These are phyloP conservation scores for Fusarium sp. DNA, from an alignment of 2,329 filamentous ascomycete genomes.

Conservation along the genomic window DNA sequence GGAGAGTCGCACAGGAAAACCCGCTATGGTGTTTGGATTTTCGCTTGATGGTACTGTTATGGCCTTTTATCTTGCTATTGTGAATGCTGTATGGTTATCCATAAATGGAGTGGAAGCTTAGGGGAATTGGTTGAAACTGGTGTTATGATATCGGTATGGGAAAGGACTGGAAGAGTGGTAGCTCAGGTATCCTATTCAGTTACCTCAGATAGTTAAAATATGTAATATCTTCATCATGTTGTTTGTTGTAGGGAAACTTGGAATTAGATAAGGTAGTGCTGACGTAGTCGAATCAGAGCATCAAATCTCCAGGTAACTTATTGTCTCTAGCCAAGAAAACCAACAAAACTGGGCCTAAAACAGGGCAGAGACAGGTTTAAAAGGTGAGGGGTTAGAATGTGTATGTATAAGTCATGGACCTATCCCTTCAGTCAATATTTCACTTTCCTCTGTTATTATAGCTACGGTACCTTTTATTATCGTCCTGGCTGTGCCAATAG, in stretches of 20 bases:
- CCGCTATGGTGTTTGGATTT: not conserved
- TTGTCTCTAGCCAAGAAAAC: constrained; percentile 5
- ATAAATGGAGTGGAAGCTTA: not conserved
- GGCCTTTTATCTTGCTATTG: not conserved
- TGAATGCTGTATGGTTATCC: not conserved
- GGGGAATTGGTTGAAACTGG: not conserved
- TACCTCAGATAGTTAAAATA: not conserved
- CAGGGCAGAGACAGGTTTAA: constrained; percentile 13
- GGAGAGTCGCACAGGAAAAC: not conserved
- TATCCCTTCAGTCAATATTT: not conserved
- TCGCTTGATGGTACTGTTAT: not conserved
- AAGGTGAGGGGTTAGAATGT: constrained; percentile 10
- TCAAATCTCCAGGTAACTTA: not conserved
- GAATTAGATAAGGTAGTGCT: constrained; percentile 14
- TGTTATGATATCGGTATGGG: not conserved
- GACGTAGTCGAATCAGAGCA: constrained; percentile 21
- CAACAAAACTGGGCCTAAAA: constrained; percentile 35
- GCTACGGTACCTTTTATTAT: not conserved
- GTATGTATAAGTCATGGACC: not conserved
- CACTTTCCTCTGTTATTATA: not conserved
- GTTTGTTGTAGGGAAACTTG: constrained; percentile 12
- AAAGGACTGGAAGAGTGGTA: not conserved
- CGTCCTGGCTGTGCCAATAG: not conserved
- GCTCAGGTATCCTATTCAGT: not conserved
- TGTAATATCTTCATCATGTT: not conserved